phyloP scores from a whole-genome alignment of 106 monocot genomes.

The Dendrobium huoshanense region DNA sequence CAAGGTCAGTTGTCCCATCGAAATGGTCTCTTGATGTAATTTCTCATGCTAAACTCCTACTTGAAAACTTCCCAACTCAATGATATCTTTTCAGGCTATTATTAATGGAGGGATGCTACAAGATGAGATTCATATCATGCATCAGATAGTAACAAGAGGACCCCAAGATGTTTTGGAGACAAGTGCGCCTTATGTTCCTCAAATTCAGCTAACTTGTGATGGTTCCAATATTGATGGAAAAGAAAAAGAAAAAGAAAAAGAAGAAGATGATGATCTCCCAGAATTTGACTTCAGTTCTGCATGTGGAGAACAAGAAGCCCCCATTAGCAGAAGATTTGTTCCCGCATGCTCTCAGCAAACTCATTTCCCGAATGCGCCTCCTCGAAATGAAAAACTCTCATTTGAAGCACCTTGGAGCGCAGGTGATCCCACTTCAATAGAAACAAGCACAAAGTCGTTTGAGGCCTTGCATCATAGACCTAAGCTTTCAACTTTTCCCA shows the following conservation, averaged over 20 bases:
- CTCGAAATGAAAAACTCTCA: neutral
- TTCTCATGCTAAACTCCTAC: neutral
- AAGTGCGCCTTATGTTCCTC: neutral
- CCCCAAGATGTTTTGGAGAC: neutral
- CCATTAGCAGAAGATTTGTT: neutral
- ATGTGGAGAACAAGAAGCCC: constrained; percentile 18
- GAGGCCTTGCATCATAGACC: neutral
- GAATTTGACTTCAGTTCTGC: constrained; percentile 66
- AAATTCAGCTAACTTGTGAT: constrained; percentile 5
- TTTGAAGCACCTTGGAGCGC: neutral
- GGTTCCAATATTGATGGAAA: constrained; percentile 19
- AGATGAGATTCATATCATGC: constrained; percentile 2
- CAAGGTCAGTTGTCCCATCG: constrained; percentile 2
- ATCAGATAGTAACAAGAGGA: neutral
- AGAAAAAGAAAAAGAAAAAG: constrained; percentile 21
- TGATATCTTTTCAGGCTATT: neutral
- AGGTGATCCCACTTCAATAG: too few species aligned
- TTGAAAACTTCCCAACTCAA: neutral
- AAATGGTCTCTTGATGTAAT: neutral
- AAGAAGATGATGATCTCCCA: constrained; percentile 53
- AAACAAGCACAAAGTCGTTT: neutral
- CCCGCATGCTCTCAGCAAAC: neutral
- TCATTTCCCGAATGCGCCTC: neutral
- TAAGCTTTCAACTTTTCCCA: neutral
- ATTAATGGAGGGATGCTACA: neutral